Percentiles rank a stretch among this genome's conserved stretches.
phyloP scores from a whole-genome alignment of 2,329 filamentous ascomycete species.

The Ascochyta koolunga region DNA sequence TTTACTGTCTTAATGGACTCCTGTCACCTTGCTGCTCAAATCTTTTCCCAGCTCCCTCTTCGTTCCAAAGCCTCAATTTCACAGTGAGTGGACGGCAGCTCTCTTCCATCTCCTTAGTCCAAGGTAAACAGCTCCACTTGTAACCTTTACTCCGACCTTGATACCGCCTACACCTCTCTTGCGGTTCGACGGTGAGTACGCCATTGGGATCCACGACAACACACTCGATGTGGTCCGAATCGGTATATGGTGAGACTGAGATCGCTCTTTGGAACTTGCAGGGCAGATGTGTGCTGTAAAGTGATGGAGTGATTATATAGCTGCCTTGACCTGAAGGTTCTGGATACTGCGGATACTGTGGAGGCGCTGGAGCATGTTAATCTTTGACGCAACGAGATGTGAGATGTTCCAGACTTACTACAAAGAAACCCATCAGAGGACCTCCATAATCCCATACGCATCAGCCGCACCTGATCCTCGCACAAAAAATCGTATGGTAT shows the following conservation, averaged over 20 bases:
- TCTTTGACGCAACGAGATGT: neutral
- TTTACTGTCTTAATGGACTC: neutral
- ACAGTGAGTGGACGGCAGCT: conserved; percentile 25
- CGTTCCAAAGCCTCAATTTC: conserved; percentile 17
- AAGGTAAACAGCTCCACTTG: conserved; percentile 38
- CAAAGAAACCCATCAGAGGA: conserved; percentile 6
- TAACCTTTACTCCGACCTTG: conserved; percentile 19
- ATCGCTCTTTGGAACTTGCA: conserved; percentile 20
- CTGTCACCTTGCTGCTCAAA: no score
- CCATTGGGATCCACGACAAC: conserved; percentile 30
- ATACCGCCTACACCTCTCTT: conserved; percentile 5
- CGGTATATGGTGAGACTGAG: neutral
- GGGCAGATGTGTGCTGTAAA: conserved; percentile 24
- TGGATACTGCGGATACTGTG: conserved; percentile 30
- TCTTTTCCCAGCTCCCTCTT: neutral
- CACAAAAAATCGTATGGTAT: conserved; percentile 33
- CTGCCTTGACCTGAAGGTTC: conserved; percentile 26
- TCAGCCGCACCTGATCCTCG: conserved; percentile 25
- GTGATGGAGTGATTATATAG: conserved; percentile 24
- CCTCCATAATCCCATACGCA: conserved; percentile 24
- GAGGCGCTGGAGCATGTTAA: conserved; percentile 21
- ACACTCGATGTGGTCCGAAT: neutral
- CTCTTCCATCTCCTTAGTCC: conserved; percentile 35
- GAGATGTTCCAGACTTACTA: conserved; percentile 13
- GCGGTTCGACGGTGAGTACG: conserved; percentile 17